Percentiles rank a stretch among this genome's conserved stretches.
Conservation (phyloP, 202 grass and related monocot species). For the Hordeum pubiflorum region DNA sequence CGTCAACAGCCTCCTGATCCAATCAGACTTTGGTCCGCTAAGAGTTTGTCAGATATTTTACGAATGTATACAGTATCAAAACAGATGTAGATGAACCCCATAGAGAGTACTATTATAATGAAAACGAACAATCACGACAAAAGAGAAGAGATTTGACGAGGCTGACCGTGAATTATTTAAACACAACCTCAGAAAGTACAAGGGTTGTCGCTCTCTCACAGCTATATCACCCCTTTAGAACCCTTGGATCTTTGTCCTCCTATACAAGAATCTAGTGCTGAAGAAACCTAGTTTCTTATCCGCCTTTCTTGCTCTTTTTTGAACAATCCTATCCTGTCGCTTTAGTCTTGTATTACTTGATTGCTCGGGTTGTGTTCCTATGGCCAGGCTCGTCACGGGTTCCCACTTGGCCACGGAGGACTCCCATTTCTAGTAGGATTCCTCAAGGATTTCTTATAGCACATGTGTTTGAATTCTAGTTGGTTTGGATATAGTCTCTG, state of each 20-base stretch:
- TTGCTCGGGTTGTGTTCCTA: background rate
- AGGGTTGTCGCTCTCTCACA: background rate
- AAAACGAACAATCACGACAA: background rate
- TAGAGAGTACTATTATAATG: background rate
- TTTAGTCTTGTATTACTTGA: background rate
- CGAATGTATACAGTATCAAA: background rate
- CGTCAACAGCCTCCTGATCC: background rate
- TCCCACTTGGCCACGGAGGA: background rate
- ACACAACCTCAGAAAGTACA: background rate
- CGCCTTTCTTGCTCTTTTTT: background rate
- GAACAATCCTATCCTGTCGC: background rate
- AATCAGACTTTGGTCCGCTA: background rate
- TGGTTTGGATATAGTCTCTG: background rate
- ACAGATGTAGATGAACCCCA: background rate
- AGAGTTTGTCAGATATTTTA: background rate
- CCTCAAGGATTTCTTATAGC: background rate
- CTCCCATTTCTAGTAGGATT: background rate
- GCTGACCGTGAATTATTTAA: background rate
- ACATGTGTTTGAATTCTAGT: background rate
- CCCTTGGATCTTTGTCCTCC: background rate
- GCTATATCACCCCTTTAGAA: background rate
- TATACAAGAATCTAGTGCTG: background rate
- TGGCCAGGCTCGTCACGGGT: background rate
- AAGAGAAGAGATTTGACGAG: background rate
- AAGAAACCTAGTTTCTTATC: background rate